Conservation (phyloP, 164 flowering plant genomes). For the Platanus orientalis region DNA sequence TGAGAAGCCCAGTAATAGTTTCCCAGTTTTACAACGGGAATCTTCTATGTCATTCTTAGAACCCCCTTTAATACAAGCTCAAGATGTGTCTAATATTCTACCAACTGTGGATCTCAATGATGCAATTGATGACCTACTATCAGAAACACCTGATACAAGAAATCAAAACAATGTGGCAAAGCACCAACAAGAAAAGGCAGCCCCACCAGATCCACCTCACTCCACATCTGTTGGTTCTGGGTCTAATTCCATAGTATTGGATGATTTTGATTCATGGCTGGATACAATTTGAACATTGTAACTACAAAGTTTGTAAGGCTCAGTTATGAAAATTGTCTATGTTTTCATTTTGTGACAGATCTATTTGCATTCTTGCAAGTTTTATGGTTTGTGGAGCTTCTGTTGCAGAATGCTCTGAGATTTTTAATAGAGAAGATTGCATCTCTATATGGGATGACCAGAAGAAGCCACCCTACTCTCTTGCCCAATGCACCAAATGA, state of each 20-base stretch:
- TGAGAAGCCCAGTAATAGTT: slow-evolving; percentile 1
- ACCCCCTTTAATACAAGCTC: background rate
- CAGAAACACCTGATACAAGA: slow-evolving; percentile 24
- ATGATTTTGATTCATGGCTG: background rate
- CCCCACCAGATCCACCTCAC: slow-evolving; percentile 1
- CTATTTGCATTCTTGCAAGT: too few species aligned
- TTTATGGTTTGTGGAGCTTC: too few species aligned
- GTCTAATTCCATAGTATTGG: background rate
- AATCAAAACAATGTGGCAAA: slow-evolving; percentile 11
- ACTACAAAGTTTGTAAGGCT: too few species aligned
- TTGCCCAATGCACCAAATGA: too few species aligned
- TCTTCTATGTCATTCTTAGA: slow-evolving; percentile 4
- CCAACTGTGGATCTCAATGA: slow-evolving; percentile 41
- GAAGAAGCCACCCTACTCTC: too few species aligned
- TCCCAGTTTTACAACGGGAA: slow-evolving; percentile 5
- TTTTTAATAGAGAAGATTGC: too few species aligned
- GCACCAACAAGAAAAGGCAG: slow-evolving; percentile 3
- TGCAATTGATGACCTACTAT: slow-evolving; percentile 48
- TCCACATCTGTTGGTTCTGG: slow-evolving; percentile 2
- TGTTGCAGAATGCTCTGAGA: too few species aligned
- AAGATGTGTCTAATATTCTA: too few species aligned
- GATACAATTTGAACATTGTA: too few species aligned
- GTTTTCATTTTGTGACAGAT: too few species aligned
- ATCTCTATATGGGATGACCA: too few species aligned
- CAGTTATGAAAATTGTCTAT: too few species aligned